Conservation (phyloP, 2,329 filamentous ascomycete genomes). For the Penicillium olsonii region DNA sequence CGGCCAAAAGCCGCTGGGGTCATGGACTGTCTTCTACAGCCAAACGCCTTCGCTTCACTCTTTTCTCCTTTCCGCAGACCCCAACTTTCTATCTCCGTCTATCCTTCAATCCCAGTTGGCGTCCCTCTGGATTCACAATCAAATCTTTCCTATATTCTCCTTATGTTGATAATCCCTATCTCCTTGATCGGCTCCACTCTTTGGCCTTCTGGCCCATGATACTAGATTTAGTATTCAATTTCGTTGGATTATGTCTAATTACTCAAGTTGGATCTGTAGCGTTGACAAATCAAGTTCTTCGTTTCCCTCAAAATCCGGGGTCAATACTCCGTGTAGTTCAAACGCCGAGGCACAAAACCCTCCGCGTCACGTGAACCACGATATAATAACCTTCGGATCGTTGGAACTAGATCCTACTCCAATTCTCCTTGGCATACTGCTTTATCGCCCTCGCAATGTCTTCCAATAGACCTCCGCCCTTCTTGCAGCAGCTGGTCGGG, state of each 20-base stretch:
- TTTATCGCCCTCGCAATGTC: slow-evolving; percentile 8
- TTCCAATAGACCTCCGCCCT: slow-evolving; percentile 13
- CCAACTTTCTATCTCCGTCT: slow-evolving; percentile 9
- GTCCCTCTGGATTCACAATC: slow-evolving; percentile 1
- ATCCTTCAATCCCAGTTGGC: slow-evolving; percentile 8
- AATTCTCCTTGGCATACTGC: not conserved
- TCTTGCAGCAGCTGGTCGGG: slow-evolving; percentile 18
- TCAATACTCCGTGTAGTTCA: not conserved
- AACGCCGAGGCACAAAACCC: slow-evolving; percentile 1
- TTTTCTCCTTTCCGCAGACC: slow-evolving; percentile 6
- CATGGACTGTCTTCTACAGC: not conserved
- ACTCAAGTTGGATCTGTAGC: not conserved
- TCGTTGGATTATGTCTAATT: slow-evolving; percentile 1
- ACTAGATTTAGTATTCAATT: slow-evolving; percentile 13
- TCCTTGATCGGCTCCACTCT: slow-evolving; percentile 11
- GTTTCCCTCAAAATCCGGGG: not conserved
- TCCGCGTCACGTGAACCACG: not conserved
- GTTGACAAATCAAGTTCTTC: not conserved
- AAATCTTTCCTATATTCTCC: slow-evolving; percentile 10
- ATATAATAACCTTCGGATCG: not conserved
- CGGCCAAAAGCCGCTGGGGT: not conserved
- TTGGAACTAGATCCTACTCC: not conserved
- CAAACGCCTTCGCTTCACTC: slow-evolving; percentile 1
- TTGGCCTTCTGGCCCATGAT: slow-evolving; percentile 13
- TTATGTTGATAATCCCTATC: slow-evolving; percentile 23